Percentiles rank a stretch among this genome's conserved stretches.
Evolutionary conservation across 192 early-diverging fungal genomes (phyloP).

Genomic region (Coemansia sp.): DNA sequence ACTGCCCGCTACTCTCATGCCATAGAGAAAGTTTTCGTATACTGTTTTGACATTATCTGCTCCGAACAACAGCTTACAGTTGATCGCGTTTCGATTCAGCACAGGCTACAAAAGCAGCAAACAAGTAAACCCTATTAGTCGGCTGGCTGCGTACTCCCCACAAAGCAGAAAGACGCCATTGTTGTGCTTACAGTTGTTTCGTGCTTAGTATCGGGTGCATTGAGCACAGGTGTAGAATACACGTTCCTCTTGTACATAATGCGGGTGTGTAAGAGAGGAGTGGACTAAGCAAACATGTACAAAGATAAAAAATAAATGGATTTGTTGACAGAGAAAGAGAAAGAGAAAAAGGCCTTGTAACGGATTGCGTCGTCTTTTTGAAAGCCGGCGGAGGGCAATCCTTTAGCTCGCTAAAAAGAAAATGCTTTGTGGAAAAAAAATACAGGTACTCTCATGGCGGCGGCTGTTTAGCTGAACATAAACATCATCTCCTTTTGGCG

Average conservation of each 20-base stretch:
- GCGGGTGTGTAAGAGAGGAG: not conserved
- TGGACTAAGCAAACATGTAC: not conserved
- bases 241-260: slow-evolving; percentile 39
- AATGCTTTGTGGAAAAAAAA: not conserved
- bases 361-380: not conserved
- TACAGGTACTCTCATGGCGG: not conserved
- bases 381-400: slow-evolving; percentile 5
- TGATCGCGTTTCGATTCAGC: slow-evolving; percentile 45
- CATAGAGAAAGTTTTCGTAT: slow-evolving; percentile 77
- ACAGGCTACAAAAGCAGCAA: slow-evolving; percentile 34
- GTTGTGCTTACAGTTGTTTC: slow-evolving; percentile 45
- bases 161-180: not conserved
- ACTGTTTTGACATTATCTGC: slow-evolving; percentile 62
- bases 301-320: not conserved
- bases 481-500: not conserved
- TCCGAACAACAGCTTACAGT: slow-evolving; percentile 58
- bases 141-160: not conserved
- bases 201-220: slow-evolving; percentile 45
- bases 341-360: not conserved
- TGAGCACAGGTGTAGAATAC: slow-evolving; percentile 43
- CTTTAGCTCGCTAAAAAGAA: not conserved
- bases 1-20: slow-evolving; percentile 65
- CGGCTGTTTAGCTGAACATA: too few species aligned
- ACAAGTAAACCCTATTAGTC: not conserved
- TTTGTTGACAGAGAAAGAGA: slow-evolving; percentile 1